phyloP scores from a whole-genome alignment of 2,329 filamentous ascomycete species.

The Exophiala phaeomuriformis region DNA sequence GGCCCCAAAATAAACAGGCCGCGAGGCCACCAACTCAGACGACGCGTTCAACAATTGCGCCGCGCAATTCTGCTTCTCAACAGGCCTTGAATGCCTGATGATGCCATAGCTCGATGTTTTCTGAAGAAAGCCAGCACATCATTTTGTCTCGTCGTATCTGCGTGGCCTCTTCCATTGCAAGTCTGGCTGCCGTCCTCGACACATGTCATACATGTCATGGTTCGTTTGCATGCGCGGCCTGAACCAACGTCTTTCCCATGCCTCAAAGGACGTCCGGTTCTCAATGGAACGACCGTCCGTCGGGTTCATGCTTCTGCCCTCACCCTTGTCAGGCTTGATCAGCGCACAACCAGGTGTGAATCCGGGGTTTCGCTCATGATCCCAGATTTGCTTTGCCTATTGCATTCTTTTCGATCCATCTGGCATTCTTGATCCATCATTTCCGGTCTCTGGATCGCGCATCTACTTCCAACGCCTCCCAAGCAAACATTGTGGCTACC shows the following conservation, averaged over 20 bases:
- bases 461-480: neutral
- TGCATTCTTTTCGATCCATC: neutral
- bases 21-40: neutral
- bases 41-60: too few species aligned
- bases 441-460: neutral
- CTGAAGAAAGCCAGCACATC: too few species aligned
- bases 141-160: too few species aligned
- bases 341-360: neutral
- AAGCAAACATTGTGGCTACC: neutral
- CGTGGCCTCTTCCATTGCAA: slow-evolving; percentile 6
- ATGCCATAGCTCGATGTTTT: too few species aligned
- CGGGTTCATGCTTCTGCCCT: neutral
- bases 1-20: neutral
- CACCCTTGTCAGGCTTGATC: neutral
- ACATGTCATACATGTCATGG: slow-evolving; percentile 13
- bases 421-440: neutral
- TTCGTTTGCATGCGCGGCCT: slow-evolving; percentile 3
- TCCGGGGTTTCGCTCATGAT: neutral
- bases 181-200: slow-evolving; percentile 11
- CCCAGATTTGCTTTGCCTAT: neutral
- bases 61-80: too few species aligned
- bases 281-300: neutral
- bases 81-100: too few species aligned
- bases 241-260: neutral
- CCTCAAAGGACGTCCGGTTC: neutral